phyloP scores from a whole-genome alignment of 768 basidiomycete species.

The Boletus fagicola region DNA sequence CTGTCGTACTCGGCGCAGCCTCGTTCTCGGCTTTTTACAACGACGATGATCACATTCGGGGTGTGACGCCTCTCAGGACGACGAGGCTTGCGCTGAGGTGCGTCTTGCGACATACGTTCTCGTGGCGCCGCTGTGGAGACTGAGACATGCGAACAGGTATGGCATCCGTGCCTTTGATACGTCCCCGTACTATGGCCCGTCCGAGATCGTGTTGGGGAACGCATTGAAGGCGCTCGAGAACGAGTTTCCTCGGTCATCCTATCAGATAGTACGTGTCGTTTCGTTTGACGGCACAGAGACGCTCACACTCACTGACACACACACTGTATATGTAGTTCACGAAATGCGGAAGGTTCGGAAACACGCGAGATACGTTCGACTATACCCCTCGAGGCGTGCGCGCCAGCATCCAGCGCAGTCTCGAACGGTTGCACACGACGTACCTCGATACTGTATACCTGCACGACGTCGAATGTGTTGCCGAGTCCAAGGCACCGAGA shows the following conservation, averaged over 20 bases:
- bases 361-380: constrained; percentile 55
- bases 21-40: constrained; percentile 71
- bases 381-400: constrained; percentile 68
- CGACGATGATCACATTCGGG: constrained; percentile 51
- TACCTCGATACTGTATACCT: constrained; percentile 82
- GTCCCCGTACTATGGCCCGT: constrained; percentile 74
- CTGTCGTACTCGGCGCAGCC: constrained; percentile 70
- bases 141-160: constrained; percentile 49
- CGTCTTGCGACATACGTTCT: constrained; percentile 4
- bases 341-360: constrained; percentile 80
- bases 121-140: neutral
- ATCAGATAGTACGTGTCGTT: constrained; percentile 54
- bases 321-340: constrained; percentile 55
- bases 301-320: neutral
- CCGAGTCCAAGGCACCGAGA: constrained; percentile 48
- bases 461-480: constrained; percentile 83
- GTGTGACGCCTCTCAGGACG: constrained; percentile 58
- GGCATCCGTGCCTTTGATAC: constrained; percentile 84
- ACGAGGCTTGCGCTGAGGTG: constrained; percentile 77
- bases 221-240: constrained; percentile 54
- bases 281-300: neutral
- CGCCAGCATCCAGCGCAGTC: constrained; percentile 61
- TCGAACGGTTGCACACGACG: constrained; percentile 65
- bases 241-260: constrained; percentile 78
- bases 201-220: constrained; percentile 73